These are phyloP conservation scores for Recurvomyces mirabilis DNA, from an alignment of 495 filamentous ascomycete species.

Conservation along the genomic window DNA sequence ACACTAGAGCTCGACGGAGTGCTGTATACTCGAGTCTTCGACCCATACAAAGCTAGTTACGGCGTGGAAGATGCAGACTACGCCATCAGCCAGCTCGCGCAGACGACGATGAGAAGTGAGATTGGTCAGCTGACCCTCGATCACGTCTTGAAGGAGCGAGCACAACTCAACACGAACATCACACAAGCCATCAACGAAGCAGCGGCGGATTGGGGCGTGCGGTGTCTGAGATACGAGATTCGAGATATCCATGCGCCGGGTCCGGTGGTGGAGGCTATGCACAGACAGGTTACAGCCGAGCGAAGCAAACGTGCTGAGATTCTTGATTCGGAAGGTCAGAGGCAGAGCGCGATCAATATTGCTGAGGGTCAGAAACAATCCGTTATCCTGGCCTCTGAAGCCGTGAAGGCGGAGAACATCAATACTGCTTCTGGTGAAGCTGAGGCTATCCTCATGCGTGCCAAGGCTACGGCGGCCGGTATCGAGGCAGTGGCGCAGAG, in stretches of 20 bases:
- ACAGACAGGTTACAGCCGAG: conserved; percentile 93
- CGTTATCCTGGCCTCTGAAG: conserved; percentile 90
- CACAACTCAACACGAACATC: conserved; percentile 91
- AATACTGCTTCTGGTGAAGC: conserved; percentile 86
- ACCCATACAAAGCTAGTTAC: conserved; percentile 96
- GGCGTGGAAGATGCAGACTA: conserved; percentile 98
- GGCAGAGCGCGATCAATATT: conserved; percentile 95
- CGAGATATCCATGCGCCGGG: conserved; percentile 94
- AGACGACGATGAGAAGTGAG: conserved; percentile 97
- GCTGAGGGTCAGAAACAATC: conserved; percentile 93
- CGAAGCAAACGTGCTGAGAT: conserved; percentile 95
- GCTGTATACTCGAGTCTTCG: conserved; percentile 87
- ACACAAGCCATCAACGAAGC: conserved; percentile 97
- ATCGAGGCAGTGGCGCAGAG: conserved; percentile 72
- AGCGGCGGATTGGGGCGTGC: conserved; percentile 89
- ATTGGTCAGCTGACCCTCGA: conserved; percentile 94
- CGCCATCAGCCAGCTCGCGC: conserved; percentile 92
- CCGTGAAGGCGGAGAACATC: conserved; percentile 78
- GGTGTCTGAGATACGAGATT: conserved; percentile 94
- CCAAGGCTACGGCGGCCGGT: conserved; percentile 73
- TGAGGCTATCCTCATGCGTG: conserved; percentile 78
- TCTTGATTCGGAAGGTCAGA: conserved; percentile 86
- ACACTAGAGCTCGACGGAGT: conserved; percentile 93
- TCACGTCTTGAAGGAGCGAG: conserved; percentile 93
- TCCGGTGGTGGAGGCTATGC: conserved; percentile 90